These are phyloP conservation scores for Phytophthora agathidicida DNA, from an alignment of 352 stramenopile genomes.

Conservation along the genomic window DNA sequence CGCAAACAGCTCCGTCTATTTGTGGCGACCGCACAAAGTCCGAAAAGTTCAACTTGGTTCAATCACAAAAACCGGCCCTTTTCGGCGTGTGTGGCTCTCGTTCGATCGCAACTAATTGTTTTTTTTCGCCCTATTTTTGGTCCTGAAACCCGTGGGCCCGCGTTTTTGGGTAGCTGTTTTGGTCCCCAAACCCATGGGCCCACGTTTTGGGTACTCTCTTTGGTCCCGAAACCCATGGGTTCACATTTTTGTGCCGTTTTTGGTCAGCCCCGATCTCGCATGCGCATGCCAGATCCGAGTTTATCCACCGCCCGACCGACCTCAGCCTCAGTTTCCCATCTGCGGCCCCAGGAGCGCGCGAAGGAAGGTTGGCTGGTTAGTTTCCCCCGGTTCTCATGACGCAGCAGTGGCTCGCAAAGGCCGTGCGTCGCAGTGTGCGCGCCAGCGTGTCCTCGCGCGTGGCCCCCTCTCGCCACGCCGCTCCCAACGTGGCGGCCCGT, in stretches of 20 bases:
- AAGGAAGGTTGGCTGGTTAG: too few relatives aligned
- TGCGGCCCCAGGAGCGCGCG: slow-evolving; percentile 18
- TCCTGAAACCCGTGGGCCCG: slow-evolving; percentile 23
- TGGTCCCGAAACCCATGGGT: too few relatives aligned
- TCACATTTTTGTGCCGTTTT: too few relatives aligned
- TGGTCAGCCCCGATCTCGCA: slow-evolving; percentile 16
- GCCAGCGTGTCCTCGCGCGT: slow-evolving; percentile 32
- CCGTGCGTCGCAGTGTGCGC: slow-evolving; percentile 54
- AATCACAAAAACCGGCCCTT: slow-evolving; percentile 18
- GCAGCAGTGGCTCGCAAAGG: slow-evolving; percentile 73
- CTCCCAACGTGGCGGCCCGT: slow-evolving; percentile 16
- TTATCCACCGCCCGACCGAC: slow-evolving; percentile 1
- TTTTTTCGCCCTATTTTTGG: too few relatives aligned
- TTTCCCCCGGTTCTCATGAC: too few relatives aligned
- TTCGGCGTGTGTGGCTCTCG: slow-evolving; percentile 25
- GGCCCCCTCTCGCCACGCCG: slow-evolving; percentile 3
- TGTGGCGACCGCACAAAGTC: slow-evolving; percentile 24
- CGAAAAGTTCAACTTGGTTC: slow-evolving; percentile 29
- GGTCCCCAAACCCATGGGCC: too few relatives aligned
- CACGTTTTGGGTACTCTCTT: too few relatives aligned
- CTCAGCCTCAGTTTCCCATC: slow-evolving; percentile 37
- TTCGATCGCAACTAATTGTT: too few relatives aligned
- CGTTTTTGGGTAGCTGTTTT: too few relatives aligned
- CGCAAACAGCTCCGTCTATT: slow-evolving; percentile 31
- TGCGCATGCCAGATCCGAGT: slow-evolving; percentile 13